phyloP scores from a whole-genome alignment of 2,329 filamentous ascomycete species.

The Aspergillus fructus region DNA sequence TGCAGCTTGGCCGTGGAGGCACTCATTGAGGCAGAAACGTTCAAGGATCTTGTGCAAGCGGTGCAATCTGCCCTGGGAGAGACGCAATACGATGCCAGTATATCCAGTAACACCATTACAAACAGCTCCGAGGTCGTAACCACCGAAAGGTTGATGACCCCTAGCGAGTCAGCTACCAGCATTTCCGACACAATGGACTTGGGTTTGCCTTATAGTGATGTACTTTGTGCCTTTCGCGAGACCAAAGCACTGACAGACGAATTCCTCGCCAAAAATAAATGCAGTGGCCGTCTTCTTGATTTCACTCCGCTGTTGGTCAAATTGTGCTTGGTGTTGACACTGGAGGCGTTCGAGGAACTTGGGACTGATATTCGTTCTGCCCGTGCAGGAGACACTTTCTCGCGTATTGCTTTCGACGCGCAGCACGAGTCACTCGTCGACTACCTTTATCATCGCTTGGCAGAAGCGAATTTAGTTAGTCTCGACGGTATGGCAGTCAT shows the following conservation, averaged over 20 bases:
- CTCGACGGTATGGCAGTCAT: slow-evolving; percentile 23
- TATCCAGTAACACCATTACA: background rate
- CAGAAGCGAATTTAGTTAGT: slow-evolving; percentile 32
- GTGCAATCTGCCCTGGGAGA: slow-evolving; percentile 17
- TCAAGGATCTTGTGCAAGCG: slow-evolving; percentile 29
- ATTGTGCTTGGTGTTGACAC: slow-evolving; percentile 22
- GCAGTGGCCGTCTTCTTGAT: slow-evolving; percentile 24
- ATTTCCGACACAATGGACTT: slow-evolving; percentile 6
- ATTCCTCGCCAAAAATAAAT: slow-evolving; percentile 25
- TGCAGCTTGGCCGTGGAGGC: slow-evolving; percentile 28
- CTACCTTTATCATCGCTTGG: slow-evolving; percentile 36
- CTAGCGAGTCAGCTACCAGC: slow-evolving; percentile 9
- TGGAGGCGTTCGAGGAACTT: slow-evolving; percentile 39
- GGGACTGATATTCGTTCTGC: slow-evolving; percentile 27
- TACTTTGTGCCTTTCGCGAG: slow-evolving; percentile 28
- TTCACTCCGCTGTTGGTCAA: slow-evolving; percentile 27
- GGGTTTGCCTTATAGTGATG: background rate
- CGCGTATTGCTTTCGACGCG: slow-evolving; percentile 24
- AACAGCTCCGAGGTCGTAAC: background rate
- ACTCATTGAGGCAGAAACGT: slow-evolving; percentile 31
- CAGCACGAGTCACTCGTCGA: slow-evolving; percentile 31
- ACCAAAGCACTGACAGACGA: slow-evolving; percentile 28
- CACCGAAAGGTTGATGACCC: background rate
- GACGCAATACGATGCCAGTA: background rate
- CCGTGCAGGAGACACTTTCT: slow-evolving; percentile 17